Evolutionary conservation across 2,329 filamentous ascomycete genomes (phyloP).

Genomic region (Coleophoma crateriformis): DNA sequence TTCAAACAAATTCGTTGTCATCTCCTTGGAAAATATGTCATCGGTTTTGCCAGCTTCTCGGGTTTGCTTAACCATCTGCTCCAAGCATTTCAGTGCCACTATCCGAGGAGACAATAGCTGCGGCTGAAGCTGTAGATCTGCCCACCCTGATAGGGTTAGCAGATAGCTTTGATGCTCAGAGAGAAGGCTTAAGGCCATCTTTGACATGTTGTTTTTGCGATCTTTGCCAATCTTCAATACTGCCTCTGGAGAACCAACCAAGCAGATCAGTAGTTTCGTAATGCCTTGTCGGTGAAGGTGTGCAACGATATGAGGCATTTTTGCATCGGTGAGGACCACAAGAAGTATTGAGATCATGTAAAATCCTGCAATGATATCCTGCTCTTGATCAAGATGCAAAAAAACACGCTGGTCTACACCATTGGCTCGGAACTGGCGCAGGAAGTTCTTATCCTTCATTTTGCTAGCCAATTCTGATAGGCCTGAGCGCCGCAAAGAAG

Average conservation of each 20-base stretch:
- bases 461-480: conserved; percentile 55
- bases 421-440: conserved; percentile 68
- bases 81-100: conserved; percentile 58
- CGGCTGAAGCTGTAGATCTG: conserved; percentile 39
- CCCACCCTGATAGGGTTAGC: conserved; percentile 54
- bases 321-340: conserved; percentile 55
- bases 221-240: conserved; percentile 58
- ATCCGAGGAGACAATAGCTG: conserved; percentile 54
- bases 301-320: conserved; percentile 52
- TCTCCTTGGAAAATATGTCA: conserved; percentile 41
- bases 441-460: conserved; percentile 56
- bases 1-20: conserved; percentile 42
- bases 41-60: conserved; percentile 40
- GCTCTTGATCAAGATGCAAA: conserved; percentile 50
- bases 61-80: conserved; percentile 48
- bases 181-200: conserved; percentile 52
- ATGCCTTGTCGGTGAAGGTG: conserved; percentile 51
- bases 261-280: conserved; percentile 45
- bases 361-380: conserved; percentile 58
- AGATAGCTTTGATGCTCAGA: conserved; percentile 47
- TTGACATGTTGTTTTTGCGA: conserved; percentile 64
- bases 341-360: conserved; percentile 58
- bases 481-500: conserved; percentile 50
- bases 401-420: conserved; percentile 66
- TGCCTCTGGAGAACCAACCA: conserved; percentile 48